Evolutionary conservation across 1,284 basidiomycete species (phyloP).

Genomic region (Laetiporus sulphureus): DNA sequence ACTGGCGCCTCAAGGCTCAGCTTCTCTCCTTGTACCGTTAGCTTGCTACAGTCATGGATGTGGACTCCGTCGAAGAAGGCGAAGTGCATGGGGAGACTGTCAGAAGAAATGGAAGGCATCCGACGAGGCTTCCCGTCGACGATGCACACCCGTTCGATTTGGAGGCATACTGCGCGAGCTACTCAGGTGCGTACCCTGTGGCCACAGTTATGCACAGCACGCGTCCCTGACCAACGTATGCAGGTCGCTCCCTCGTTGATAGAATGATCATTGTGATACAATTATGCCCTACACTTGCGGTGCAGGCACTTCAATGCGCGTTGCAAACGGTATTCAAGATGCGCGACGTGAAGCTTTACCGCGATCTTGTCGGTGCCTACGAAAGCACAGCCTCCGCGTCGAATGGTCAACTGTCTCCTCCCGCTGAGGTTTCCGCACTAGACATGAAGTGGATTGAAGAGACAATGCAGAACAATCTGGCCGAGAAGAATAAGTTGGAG

Average conservation of each 20-base stretch:
- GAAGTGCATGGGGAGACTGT: conserved; percentile 7
- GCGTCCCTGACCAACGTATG: neutral
- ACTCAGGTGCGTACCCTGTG: conserved; percentile 43
- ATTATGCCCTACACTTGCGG: conserved; percentile 58
- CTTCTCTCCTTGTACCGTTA: no score
- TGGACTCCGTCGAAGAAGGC: conserved; percentile 22
- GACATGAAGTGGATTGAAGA: conserved; percentile 65
- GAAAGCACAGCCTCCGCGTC: conserved; percentile 39
- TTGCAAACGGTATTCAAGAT: conserved; percentile 54
- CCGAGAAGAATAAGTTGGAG: conserved; percentile 70
- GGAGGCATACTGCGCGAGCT: conserved; percentile 60
- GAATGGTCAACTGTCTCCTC: conserved; percentile 39
- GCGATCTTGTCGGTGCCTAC: conserved; percentile 48
- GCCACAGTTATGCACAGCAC: neutral
- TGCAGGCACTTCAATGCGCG: conserved; percentile 60
- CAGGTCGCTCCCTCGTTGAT: conserved; percentile 65
- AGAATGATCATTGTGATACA: conserved; percentile 62
- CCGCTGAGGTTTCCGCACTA: conserved; percentile 39
- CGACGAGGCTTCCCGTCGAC: conserved; percentile 40
- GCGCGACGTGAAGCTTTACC: conserved; percentile 56
- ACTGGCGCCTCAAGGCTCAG: conserved; percentile 23
- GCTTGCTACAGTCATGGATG: no score
- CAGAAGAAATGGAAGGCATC: conserved; percentile 11
- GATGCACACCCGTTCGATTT: conserved; percentile 77
- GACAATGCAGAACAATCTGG: conserved; percentile 49